These are phyloP conservation scores for Lathyrus sativus DNA, from an alignment of 306 rosid species.

Conservation along the genomic window DNA sequence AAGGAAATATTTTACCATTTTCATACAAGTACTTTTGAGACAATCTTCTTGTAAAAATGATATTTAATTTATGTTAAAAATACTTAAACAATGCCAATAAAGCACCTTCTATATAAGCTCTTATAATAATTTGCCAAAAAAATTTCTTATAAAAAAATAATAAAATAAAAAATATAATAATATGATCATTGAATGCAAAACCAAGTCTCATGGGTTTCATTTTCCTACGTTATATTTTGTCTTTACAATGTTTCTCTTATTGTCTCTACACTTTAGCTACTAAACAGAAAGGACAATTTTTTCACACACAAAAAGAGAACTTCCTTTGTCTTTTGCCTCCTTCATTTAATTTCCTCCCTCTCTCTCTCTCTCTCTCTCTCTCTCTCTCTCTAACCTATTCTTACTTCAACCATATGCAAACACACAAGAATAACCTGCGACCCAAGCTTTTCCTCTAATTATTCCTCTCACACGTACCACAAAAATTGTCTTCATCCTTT, in stretches of 20 bases:
- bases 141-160: too few species aligned
- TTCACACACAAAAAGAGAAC: conserved; percentile 38
- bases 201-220: conserved; percentile 39
- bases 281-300: conserved; percentile 39
- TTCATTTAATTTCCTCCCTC: neutral
- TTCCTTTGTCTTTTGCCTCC: conserved; percentile 34
- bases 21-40: too few species aligned
- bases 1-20: too few species aligned
- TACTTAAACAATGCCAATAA: too few species aligned
- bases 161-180: neutral
- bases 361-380: conserved; percentile 16
- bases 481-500: conserved; percentile 24
- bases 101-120: too few species aligned
- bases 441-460: conserved; percentile 20
- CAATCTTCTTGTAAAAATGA: too few species aligned
- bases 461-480: conserved; percentile 17
- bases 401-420: conserved; percentile 41
- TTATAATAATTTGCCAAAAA: too few species aligned
- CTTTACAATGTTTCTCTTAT: conserved; percentile 30
- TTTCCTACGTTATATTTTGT: conserved; percentile 37
- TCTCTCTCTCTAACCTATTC: conserved; percentile 9
- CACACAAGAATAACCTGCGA: conserved; percentile 27
- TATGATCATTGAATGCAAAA: conserved; percentile 15
- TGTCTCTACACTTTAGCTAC: conserved; percentile 32
- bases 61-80: too few species aligned